These are phyloP conservation scores for Aspergillus quadrilineatus DNA, from an alignment of 2,329 filamentous ascomycete species.

Conservation along the genomic window DNA sequence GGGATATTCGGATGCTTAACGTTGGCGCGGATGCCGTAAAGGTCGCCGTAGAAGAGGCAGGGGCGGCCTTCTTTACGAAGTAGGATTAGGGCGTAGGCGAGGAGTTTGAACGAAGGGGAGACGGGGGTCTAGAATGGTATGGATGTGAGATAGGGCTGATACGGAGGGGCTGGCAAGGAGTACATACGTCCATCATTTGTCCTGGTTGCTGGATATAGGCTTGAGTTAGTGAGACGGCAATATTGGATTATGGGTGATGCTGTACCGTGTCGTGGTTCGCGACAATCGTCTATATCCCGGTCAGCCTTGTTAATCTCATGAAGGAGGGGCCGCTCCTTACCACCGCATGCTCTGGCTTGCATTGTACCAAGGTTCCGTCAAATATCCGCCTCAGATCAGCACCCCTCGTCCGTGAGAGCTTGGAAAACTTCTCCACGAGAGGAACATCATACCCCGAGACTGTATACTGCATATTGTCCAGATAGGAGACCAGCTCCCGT, in stretches of 20 bases:
- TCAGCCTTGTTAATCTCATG: slow-evolving; percentile 30
- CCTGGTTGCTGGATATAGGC: too few species aligned
- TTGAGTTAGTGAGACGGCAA: too few species aligned
- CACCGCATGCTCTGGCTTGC: slow-evolving; percentile 43
- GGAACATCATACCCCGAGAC: slow-evolving; percentile 67
- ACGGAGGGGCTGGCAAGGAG: too few species aligned
- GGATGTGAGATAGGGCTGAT: too few species aligned
- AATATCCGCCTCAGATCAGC: slow-evolving; percentile 66
- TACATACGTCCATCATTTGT: too few species aligned
- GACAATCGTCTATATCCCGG: slow-evolving; percentile 23
- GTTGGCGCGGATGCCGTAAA: slow-evolving; percentile 60
- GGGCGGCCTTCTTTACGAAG: slow-evolving; percentile 63
- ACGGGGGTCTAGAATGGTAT: slow-evolving; percentile 52
- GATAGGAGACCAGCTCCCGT: slow-evolving; percentile 57
- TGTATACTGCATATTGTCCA: slow-evolving; percentile 58
- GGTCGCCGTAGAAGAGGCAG: slow-evolving; percentile 69
- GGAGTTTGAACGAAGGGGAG: slow-evolving; percentile 65
- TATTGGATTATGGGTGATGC: slow-evolving; percentile 21
- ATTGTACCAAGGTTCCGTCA: slow-evolving; percentile 58
- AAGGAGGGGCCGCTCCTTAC: slow-evolving; percentile 6
- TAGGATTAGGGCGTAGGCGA: slow-evolving; percentile 71
- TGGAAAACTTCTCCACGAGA: slow-evolving; percentile 66
- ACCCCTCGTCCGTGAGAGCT: slow-evolving; percentile 55
- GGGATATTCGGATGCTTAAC: slow-evolving; percentile 49
- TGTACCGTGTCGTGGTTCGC: slow-evolving; percentile 28